Evolutionary conservation across 495 filamentous ascomycete species (phyloP), one percentile per base, ranked within the genome.

Genomic region (Pseudoneurospora amorphoporcata): DNA sequence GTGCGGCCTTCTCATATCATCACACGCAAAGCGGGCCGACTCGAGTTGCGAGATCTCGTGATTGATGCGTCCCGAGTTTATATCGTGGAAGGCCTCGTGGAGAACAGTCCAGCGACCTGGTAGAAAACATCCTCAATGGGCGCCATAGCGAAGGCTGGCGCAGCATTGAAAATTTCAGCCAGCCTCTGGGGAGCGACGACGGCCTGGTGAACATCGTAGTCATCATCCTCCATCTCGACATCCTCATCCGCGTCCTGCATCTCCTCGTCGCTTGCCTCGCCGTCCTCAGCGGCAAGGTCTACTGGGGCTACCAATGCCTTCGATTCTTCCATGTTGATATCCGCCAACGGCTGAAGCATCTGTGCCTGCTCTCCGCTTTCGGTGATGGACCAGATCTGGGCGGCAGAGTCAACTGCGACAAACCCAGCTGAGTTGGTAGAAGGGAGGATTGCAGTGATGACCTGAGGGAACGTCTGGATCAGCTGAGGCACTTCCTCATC

Each of bases 121-220:
- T 90, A 87, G 78, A 97, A 96, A 76, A 96, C 83, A 70, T 93
- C 90, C 70, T 88, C 87, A 53, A 95, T 88, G 45, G 92, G 88
- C 38, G 92, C 92, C 81, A 95, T 85, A 10, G 91, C 90, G 81
- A 90, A 92, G 8, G 92, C 86, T 35, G 92, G 90, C 2, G 87
- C 89, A 40, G 86, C 85, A 71, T 93, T 89, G 79, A 97, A 95
- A 9, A 96, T 86, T 73, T 88, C 85, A 14, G 91, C 86, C 68
- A 97, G 81, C 73, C 88, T 88, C 76, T 92, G 89, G 47, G 85
- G 84, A 39, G 89, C 82, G 32, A 92, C 86, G 32, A 91, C 85
- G 3, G 84, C 86, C 12, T 82, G 82, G 42, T 83, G 79, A 35
- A 76, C 82, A 71, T 79, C 76, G 70, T 81, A 79, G 68, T 81